phyloP scores from a whole-genome alignment of 108 stramenopile species.

The Parietichytrium sp. region DNA sequence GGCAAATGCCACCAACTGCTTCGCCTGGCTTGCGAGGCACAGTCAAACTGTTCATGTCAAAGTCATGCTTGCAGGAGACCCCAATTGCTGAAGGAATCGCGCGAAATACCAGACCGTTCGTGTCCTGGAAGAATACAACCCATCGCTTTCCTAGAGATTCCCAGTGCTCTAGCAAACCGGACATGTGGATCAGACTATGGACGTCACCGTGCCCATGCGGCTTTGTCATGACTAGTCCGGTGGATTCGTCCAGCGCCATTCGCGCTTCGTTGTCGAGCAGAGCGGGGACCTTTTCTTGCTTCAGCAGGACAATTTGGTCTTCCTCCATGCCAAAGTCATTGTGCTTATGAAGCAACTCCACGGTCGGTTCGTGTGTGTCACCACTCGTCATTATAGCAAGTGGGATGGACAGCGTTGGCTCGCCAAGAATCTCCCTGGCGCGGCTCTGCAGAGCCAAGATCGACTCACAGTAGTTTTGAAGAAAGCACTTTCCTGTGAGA shows the following conservation, averaged over 20 bases:
- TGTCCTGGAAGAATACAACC: conserved; percentile 98
- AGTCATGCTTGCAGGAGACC: conserved; percentile 77
- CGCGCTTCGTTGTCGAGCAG: conserved; percentile 79
- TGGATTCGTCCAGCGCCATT: conserved; percentile 75
- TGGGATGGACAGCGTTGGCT: conserved; percentile 71
- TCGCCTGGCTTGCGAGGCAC: conserved; percentile 93
- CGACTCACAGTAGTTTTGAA: conserved; percentile 80
- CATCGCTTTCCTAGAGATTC: conserved; percentile 73
- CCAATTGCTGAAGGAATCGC: conserved; percentile 87
- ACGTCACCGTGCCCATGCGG: conserved; percentile 99
- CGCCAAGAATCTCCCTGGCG: conserved; percentile 65
- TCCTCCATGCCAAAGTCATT: conserved; percentile 85
- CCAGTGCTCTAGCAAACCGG: conserved; percentile 81
- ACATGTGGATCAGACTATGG: conserved; percentile 80
- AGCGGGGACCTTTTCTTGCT: conserved; percentile 94
- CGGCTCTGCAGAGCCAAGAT: conserved; percentile 86
- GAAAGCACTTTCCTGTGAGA: conserved; percentile 77
- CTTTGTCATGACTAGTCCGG: conserved; percentile 82
- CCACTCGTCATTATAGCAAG: conserved; percentile 97
- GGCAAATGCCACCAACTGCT: conserved; percentile 95
- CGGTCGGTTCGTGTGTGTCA: conserved; percentile 89
- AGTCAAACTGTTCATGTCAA: conserved; percentile 94
- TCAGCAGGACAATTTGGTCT: conserved; percentile 85
- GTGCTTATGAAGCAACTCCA: conserved; percentile 78
- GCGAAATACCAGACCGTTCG: conserved; percentile 93